phyloP scores from a whole-genome alignment of 352 stramenopile species.

The Phytophthora palmivora region DNA sequence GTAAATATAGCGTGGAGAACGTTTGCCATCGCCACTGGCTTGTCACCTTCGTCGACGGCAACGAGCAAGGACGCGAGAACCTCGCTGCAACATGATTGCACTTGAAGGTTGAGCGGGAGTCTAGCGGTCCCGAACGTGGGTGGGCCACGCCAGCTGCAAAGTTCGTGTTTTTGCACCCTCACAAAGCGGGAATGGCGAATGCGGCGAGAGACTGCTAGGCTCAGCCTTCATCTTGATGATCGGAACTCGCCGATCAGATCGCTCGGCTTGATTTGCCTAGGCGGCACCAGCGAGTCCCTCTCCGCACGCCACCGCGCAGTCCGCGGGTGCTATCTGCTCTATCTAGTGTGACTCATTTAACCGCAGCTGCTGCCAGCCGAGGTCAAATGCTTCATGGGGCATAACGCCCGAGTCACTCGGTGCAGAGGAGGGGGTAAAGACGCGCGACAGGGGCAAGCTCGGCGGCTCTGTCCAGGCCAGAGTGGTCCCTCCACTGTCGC shows the following conservation, averaged over 20 bases:
- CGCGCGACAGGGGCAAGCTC: conserved; percentile 16
- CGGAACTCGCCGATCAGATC: conserved; percentile 25
- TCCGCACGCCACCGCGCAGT: conserved; percentile 22
- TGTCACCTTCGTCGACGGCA: conserved; percentile 6
- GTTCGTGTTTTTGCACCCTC: conserved; percentile 22
- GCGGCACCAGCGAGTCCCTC: not conserved
- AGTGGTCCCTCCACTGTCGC: conserved; percentile 33
- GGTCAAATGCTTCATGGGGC: conserved; percentile 2
- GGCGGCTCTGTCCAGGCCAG: conserved; percentile 18
- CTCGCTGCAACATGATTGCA: too few relatives aligned
- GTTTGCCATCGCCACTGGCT: not conserved
- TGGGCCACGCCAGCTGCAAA: conserved; percentile 19
- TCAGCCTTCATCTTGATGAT: conserved; percentile 36
- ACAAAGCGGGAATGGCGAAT: conserved; percentile 25
- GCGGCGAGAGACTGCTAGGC: conserved; percentile 16
- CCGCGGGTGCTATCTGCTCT: not conserved
- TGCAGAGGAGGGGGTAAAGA: conserved; percentile 7
- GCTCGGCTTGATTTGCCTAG: conserved; percentile 18
- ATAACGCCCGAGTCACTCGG: not conserved
- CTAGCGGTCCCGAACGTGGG: conserved; percentile 19
- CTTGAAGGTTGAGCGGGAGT: not conserved
- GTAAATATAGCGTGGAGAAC: not conserved
- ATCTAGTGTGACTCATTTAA: conserved; percentile 7
- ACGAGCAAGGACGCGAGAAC: not conserved
- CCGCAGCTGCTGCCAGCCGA: conserved; percentile 16